Base-by-base conservation (phyloP, 108 stramenopile species). In the Cyclotella baltica region DNA sequence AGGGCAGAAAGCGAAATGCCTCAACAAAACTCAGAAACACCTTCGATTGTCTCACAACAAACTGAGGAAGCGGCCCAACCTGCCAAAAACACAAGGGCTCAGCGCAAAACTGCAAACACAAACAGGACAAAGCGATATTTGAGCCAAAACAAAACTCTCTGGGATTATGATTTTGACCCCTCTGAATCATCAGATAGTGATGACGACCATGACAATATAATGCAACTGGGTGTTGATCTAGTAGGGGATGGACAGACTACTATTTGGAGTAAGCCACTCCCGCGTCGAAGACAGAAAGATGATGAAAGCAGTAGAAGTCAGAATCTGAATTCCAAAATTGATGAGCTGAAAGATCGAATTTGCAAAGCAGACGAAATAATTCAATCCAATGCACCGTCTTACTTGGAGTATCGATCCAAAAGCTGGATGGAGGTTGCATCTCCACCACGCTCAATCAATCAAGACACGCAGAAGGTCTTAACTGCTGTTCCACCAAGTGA, bases 311-410 rank as follows among this genome's bases (percentile, higher is more conserved):
- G 50, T 22, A 33, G 67, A 34, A 22, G 18, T n/a, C n/a, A n/a
- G n/a, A n/a, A n/a, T 40, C 8, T 67, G 31, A 13, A 30, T 3
- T 47, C 46, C 11, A 47, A 43, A 23, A 52, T 67, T 2, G 4
- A 29, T 4, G 51, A 33, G 0, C 28, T 76, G 27, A 36, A 57
- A 22, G 46, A 66, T 29, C 34, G 56, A 59, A 76, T 76, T 34
- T 29, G 51, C 6, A 34, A 9, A 47, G 75, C 75, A 3, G 67
- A 76, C 23, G 47, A 23, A 25, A 6, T 62, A 57, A 68, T 76
- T 36, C 75, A 76, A 50, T 62, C 67, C 15, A 62, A 8, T 33
- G 75, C 57, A 13, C 75, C 75, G 15, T 68, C 67, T 23, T 76
- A 76, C 37, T 35, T 76, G 16, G 65, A 57, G 36, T 67, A 56